Conservation (phyloP, 2,329 filamentous ascomycete species). For the Sporothrix dimorphospora region DNA sequence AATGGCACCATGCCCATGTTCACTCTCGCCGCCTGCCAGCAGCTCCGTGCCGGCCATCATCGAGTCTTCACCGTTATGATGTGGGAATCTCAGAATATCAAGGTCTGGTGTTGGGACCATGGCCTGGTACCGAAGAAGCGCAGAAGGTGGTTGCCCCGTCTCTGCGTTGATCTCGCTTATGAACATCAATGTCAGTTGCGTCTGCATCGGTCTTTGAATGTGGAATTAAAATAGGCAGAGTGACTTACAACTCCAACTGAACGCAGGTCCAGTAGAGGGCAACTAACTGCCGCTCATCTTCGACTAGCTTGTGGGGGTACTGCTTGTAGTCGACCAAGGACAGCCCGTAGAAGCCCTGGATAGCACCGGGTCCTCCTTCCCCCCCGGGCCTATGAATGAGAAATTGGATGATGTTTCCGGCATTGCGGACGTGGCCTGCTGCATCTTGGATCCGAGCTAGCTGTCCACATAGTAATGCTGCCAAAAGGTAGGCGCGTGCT, state of each 20-base stretch:
- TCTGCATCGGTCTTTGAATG: too few species aligned
- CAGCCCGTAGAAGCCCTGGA: neutral
- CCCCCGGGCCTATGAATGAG: slow-evolving; percentile 21
- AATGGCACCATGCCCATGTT: neutral
- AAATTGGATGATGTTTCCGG: slow-evolving; percentile 19
- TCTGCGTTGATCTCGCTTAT: slow-evolving; percentile 31
- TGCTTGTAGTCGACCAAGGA: slow-evolving; percentile 28
- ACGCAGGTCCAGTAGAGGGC: slow-evolving; percentile 33
- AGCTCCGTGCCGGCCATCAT: neutral
- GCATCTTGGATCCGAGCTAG: slow-evolving; percentile 29
- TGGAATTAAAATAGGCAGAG: neutral
- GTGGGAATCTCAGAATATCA: neutral
- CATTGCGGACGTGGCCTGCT: slow-evolving; percentile 25
- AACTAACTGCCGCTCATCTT: slow-evolving; percentile 29
- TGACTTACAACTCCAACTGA: slow-evolving; percentile 32
- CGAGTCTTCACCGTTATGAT: neutral
- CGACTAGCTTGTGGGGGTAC: slow-evolving; percentile 7
- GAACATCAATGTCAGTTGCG: neutral
- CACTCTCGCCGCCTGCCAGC: neutral
- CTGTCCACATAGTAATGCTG: slow-evolving; percentile 32
- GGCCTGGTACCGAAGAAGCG: slow-evolving; percentile 29
- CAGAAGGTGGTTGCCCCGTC: slow-evolving; percentile 20
- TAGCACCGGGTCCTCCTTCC: neutral
- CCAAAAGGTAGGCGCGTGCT: slow-evolving; percentile 32
- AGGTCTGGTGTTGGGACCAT: slow-evolving; percentile 27